Base-by-base conservation (phyloP, 2,329 filamentous ascomycete species). In the Aspergillus quadrilineatus region DNA sequence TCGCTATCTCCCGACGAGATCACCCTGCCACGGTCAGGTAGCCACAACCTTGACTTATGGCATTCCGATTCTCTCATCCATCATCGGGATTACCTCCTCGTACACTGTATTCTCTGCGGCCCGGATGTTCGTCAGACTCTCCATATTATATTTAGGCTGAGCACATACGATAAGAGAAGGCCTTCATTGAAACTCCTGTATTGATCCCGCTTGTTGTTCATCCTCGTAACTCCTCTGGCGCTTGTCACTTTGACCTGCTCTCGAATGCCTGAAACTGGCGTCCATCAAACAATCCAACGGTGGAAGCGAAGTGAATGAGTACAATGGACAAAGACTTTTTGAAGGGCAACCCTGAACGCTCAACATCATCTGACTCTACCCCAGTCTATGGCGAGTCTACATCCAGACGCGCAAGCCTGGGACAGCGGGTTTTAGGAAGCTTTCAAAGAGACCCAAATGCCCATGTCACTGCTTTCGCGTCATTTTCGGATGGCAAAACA, bases 401-500 rank as follows among this genome's bases (percentile, higher is more conserved):
- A 37, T 15, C 60, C 4, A 65, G 69, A 1, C 59, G 60, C 32
- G 63, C 46, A 22, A 55, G 56, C 46, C 30, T 71, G 4, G 59
- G 64, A 28, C 66, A 61, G 14, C 72, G 74, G 6, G 67, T 76
- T 28, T 49, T 69, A 5, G 74, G 78, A 58, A 76, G 76, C 59
- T 79, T 79, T 66, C 77, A 73, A 61, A 67, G 73, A 52, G 75
- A 78, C 58, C 76, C 76, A n/a, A 75, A 76, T 67, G 72, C 73
- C 2, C 67, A 68, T 36, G 68, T 73, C 17, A 71, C 65, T 14
- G 57, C 62, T 3, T 39, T 64, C 17, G 69, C 70, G 28, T 67
- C 80, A 14, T 79, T 79, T 51, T 79, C 78, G 6, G 80, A 84
- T 73, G 81, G 81, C 53, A 78, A 79, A 58, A 77, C 79, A 12